Conservation (phyloP, 2,329 filamentous ascomycete genomes). For the Phoma herbarum region DNA sequence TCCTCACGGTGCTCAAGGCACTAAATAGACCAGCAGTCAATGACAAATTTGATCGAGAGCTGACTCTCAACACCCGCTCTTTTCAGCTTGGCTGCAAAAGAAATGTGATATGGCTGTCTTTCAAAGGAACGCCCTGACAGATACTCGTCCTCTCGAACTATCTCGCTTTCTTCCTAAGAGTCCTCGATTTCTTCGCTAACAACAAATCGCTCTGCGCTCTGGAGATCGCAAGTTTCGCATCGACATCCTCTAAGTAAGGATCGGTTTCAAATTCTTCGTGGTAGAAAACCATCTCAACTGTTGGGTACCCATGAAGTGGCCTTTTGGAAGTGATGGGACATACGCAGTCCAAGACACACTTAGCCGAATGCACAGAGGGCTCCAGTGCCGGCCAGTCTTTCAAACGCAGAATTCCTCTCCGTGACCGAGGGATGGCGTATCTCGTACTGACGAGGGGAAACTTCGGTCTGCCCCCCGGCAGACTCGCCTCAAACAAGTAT, state of each 20-base stretch:
- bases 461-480: no score
- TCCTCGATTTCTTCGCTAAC: background rate
- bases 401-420: no score
- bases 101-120: background rate
- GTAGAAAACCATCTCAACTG: no score
- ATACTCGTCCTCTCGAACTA: background rate
- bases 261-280: background rate
- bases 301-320: no score
- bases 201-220: background rate
- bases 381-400: background rate
- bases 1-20: slow-evolving; percentile 64
- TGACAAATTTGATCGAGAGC: background rate
- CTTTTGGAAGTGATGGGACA: no score
- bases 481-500: no score
- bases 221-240: background rate
- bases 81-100: no score
- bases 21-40: slow-evolving; percentile 21
- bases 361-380: no score
- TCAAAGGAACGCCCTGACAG: background rate
- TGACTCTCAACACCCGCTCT: background rate
- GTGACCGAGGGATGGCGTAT: no score
- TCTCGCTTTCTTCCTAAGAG: no score
- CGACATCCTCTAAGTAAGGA: background rate
- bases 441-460: no score
- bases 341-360: no score